Evolutionary conservation across 2,329 filamentous ascomycete genomes (phyloP).

Genomic region (Botrytis cinerea): DNA sequence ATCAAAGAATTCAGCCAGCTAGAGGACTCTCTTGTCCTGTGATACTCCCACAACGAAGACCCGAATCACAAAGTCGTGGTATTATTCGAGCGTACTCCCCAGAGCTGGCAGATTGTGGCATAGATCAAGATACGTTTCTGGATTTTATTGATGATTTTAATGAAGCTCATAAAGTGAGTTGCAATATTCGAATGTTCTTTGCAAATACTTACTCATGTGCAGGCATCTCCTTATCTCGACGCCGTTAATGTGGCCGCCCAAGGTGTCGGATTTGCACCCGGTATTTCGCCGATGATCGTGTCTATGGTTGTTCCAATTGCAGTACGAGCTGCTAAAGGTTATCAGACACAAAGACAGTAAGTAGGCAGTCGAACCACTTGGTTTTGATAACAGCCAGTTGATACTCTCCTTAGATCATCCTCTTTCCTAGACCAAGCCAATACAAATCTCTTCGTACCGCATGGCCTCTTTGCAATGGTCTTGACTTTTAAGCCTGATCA

Average conservation of each 20-base stretch:
- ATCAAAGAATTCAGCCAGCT: not conserved
- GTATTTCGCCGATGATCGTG: conserved; percentile 45
- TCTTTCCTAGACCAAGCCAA: conserved; percentile 57
- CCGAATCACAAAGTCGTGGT: conserved; percentile 49
- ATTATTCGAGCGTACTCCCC: conserved; percentile 52
- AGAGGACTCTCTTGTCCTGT: conserved; percentile 45
- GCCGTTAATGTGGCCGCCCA: conserved; percentile 47
- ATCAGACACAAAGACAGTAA: conserved; percentile 29
- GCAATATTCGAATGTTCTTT: accelerated
- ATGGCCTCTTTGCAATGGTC: conserved; percentile 55
- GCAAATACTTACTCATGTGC: conserved; percentile 22
- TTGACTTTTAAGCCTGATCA: conserved; percentile 52
- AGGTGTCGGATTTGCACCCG: conserved; percentile 44
- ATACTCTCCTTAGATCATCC: conserved; percentile 42
- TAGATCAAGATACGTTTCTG: conserved; percentile 51
- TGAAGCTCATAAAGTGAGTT: conserved; percentile 34
- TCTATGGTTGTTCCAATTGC: conserved; percentile 48
- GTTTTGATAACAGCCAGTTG: conserved; percentile 9
- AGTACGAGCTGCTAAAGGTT: conserved; percentile 44
- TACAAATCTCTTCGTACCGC: conserved; percentile 54
- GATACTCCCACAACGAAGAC: conserved; percentile 54
- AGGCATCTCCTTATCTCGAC: conserved; percentile 43
- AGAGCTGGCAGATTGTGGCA: conserved; percentile 47
- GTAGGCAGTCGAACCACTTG: conserved; percentile 6
- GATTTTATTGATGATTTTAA: conserved; percentile 51